phyloP scores from a whole-genome alignment of 2,329 filamentous ascomycete species.

The Pseudogymnoascus sp. region DNA sequence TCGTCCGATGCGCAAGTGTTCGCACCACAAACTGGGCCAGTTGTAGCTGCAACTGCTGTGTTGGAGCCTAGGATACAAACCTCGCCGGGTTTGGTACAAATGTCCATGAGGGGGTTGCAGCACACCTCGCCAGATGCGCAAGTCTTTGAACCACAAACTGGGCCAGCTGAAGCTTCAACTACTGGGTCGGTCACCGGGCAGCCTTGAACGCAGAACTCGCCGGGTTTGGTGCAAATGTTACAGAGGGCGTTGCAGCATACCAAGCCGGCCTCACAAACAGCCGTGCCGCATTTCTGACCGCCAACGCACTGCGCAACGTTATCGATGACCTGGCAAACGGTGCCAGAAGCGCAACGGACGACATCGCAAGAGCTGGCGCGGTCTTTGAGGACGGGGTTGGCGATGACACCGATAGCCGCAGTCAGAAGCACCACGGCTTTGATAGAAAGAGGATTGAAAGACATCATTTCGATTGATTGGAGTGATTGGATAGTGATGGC shows the following conservation, averaged over 20 bases:
- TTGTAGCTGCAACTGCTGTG: not conserved
- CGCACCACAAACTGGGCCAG: not conserved
- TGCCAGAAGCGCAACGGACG: not conserved
- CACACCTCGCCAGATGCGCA: not conserved
- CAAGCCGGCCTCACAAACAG: not conserved
- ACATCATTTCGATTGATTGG: not conserved
- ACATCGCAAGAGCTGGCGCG: not conserved
- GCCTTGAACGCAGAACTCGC: not conserved
- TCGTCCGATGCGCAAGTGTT: constrained; percentile 3
- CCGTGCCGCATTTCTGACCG: not conserved
- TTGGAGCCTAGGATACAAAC: not conserved
- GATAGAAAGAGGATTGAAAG: not conserved
- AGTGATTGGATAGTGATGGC: not conserved
- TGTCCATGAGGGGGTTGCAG: not conserved
- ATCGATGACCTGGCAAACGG: not conserved
- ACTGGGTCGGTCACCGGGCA: not conserved
- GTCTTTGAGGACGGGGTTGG: not conserved
- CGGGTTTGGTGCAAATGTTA: not conserved
- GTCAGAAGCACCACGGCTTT: not conserved
- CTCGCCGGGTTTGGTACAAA: not conserved
- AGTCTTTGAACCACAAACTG: not conserved
- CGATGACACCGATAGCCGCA: not conserved
- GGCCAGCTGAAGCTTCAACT: not conserved
- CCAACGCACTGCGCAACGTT: not conserved
- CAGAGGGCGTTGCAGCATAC: not conserved